Conservation (phyloP, 495 filamentous ascomycete genomes). For the Bathelium albidoporum region DNA sequence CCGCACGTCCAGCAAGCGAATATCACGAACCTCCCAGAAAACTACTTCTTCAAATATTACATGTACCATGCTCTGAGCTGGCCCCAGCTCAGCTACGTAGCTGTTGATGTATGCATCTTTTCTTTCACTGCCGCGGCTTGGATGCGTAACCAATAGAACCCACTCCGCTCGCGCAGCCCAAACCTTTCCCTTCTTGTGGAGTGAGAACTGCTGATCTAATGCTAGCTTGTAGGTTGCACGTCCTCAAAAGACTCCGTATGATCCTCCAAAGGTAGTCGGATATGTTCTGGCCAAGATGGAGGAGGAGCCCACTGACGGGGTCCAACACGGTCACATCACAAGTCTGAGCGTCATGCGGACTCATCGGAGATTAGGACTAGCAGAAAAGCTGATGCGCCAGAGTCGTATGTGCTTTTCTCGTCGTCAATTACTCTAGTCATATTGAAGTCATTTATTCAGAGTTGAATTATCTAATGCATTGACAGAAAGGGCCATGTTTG, state of each 20-base stretch:
- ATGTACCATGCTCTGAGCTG: constrained; percentile 97
- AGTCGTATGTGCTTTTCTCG: constrained; percentile 56
- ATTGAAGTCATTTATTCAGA: constrained; percentile 5
- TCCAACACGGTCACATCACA: constrained; percentile 95
- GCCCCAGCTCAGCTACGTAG: constrained; percentile 94
- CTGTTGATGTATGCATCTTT: constrained; percentile 54
- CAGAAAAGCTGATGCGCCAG: constrained; percentile 95
- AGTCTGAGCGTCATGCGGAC: constrained; percentile 93
- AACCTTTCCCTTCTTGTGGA: too few relatives aligned
- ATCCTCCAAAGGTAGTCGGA: constrained; percentile 95
- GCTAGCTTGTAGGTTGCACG: constrained; percentile 43
- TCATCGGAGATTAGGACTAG: constrained; percentile 79
- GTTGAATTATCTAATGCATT: neutral
- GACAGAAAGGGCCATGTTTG: constrained; percentile 88
- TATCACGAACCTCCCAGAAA: constrained; percentile 97
- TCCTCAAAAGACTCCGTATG: constrained; percentile 63
- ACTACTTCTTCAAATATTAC: constrained; percentile 99
- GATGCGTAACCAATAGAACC: neutral
- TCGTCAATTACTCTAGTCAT: constrained; percentile 7
- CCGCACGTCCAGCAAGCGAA: constrained; percentile 95
- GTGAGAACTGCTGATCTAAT: constrained; percentile 2
- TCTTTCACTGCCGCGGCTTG: constrained; percentile 6
- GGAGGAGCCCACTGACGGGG: constrained; percentile 84
- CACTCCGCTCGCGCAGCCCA: too few relatives aligned
- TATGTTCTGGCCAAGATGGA: constrained; percentile 99